Evolutionary conservation across 371 early-diverging fungal genomes (phyloP).

Genomic region (Mortierella sp.): DNA sequence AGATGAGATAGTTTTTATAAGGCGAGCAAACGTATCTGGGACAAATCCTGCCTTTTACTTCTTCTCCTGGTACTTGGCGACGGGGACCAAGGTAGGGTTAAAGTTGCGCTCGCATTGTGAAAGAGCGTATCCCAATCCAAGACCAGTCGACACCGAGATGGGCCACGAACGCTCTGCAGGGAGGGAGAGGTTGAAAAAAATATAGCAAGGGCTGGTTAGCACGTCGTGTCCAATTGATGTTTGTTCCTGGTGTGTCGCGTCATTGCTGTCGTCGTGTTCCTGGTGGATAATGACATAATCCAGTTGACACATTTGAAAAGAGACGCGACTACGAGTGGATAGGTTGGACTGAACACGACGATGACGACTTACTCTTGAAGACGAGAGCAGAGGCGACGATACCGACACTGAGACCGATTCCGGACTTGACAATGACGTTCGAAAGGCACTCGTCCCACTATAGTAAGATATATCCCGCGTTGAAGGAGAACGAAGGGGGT

Average conservation of each 20-base stretch:
- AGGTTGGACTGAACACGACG: too few relatives aligned
- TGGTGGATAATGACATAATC: neutral
- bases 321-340: too few relatives aligned
- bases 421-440: conserved; percentile 88
- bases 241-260: neutral
- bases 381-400: conserved; percentile 89
- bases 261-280: neutral
- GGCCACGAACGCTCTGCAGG: conserved; percentile 88
- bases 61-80: conserved; percentile 39
- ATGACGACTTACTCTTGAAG: conserved; percentile 85
- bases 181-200: neutral
- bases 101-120: conserved; percentile 83
- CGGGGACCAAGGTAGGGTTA: conserved; percentile 57
- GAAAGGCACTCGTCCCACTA: conserved; percentile 93
- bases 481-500: neutral
- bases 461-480: neutral
- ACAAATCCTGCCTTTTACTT: conserved; percentile 24
- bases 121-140: conserved; percentile 89
- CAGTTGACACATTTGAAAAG: too few relatives aligned
- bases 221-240: neutral
- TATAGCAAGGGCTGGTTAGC: too few relatives aligned
- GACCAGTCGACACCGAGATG: conserved; percentile 88
- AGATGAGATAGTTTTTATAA: neutral
- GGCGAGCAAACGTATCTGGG: neutral
- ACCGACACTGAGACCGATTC: conserved; percentile 89